phyloP scores from a whole-genome alignment of 129 eudicot genomes.

The carrot (Daucus carota) region DNA sequence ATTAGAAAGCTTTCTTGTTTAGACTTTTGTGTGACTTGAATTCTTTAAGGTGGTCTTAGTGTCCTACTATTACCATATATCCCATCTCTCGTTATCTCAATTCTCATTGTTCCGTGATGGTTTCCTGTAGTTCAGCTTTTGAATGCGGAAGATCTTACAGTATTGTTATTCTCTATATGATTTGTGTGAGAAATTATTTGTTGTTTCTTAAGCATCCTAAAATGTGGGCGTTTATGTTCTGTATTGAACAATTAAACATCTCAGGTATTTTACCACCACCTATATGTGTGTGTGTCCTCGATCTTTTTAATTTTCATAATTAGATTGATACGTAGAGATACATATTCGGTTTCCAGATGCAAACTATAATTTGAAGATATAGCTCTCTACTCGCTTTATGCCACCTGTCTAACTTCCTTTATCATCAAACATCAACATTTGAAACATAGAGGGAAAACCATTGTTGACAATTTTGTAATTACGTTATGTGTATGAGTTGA shows the following conservation, averaged over 20 bases:
- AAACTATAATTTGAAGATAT: not conserved
- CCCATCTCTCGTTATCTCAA: not conserved
- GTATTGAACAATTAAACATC: not conserved
- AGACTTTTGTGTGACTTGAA: not conserved
- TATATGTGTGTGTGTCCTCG: not conserved
- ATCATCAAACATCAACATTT: not conserved
- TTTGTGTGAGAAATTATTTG: not conserved
- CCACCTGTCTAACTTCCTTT: not conserved
- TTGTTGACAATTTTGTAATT: not conserved
- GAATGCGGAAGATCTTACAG: not conserved
- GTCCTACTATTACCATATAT: not conserved
- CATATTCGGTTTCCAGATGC: not conserved
- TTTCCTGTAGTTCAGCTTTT: not conserved
- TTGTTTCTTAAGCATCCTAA: not conserved
- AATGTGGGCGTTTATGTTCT: not conserved
- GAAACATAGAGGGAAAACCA: constrained; percentile 1
- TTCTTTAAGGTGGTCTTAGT: not conserved
- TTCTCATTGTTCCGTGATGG: not conserved
- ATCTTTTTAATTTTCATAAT: not conserved
- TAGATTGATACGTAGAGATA: not conserved
- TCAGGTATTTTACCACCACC: not conserved
- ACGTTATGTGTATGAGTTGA: not conserved
- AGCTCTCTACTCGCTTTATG: not conserved
- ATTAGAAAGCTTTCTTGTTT: not conserved
- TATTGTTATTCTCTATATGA: not conserved